These are phyloP conservation scores for Dryas octopetala DNA, from an alignment of 306 rosid genomes.

Conservation along the genomic window DNA sequence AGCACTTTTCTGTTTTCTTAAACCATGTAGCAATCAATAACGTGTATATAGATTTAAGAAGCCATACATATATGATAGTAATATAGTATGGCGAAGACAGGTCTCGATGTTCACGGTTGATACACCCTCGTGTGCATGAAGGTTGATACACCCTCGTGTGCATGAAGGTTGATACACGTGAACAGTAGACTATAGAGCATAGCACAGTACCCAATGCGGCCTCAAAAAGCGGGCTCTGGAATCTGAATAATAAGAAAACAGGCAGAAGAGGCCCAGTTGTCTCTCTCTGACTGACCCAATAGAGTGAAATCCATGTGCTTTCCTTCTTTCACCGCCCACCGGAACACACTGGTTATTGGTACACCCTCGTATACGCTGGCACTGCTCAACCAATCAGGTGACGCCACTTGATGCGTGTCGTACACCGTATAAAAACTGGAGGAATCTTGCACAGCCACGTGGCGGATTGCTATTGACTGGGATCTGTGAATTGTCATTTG, in stretches of 20 bases:
- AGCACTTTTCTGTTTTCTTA: not conserved
- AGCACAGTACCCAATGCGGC: not conserved
- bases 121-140: not conserved
- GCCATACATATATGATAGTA: no score
- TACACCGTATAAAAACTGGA: not conserved
- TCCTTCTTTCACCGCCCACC: constrained; percentile 21
- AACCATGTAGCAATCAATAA: not conserved
- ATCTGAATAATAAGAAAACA: not conserved
- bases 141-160: constrained; percentile 2
- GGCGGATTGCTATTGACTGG: not conserved
- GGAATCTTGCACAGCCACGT: not conserved
- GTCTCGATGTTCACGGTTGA: no score
- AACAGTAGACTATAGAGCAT: not conserved
- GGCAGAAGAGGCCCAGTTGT: not conserved
- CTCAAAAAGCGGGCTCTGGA: constrained; percentile 9
- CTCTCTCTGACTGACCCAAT: not conserved
- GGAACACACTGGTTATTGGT: not conserved
- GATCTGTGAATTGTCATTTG: not conserved
- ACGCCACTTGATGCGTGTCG: not conserved
- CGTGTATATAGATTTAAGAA: no score
- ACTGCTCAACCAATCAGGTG: not conserved
- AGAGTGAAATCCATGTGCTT: constrained; percentile 16
- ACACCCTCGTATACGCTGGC: not conserved
- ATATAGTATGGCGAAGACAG: no score
- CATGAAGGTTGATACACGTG: constrained; percentile 6